Evolutionary conservation across 257 asterid genomes (phyloP).

Genomic region (Buddleja alternifolia): DNA sequence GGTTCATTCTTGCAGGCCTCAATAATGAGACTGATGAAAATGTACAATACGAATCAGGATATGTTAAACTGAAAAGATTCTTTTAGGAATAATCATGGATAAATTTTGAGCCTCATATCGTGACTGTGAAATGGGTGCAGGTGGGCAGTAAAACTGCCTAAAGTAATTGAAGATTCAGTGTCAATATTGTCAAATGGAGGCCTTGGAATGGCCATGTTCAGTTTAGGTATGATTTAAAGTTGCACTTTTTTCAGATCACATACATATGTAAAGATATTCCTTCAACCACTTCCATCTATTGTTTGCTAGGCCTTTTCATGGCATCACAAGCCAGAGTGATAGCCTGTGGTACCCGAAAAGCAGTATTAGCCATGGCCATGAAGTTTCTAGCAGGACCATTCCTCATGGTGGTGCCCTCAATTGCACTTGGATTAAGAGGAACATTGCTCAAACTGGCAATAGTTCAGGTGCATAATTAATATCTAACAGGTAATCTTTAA

Average conservation of each 20-base stretch:
- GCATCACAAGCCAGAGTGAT: slow-evolving; percentile 77
- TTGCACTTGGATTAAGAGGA: slow-evolving; percentile 70
- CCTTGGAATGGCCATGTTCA: slow-evolving; percentile 98
- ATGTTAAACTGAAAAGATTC: background rate
- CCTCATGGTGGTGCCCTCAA: slow-evolving; percentile 73
- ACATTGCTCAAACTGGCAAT: slow-evolving; percentile 68
- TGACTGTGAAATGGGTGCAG: slow-evolving; percentile 48
- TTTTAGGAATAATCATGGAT: slow-evolving; percentile 7
- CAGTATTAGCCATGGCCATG: slow-evolving; percentile 63
- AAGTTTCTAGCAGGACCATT: slow-evolving; percentile 76
- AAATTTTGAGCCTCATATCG: slow-evolving; percentile 22
- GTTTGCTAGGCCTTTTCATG: slow-evolving; percentile 78
- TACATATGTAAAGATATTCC: background rate
- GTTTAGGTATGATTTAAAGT: slow-evolving; percentile 64
- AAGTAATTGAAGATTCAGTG: slow-evolving; percentile 59
- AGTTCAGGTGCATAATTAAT: slow-evolving; percentile 61
- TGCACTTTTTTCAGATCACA: slow-evolving; percentile 23
- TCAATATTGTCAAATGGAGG: slow-evolving; percentile 82
- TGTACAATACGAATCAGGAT: background rate
- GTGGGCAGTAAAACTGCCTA: slow-evolving; percentile 65
- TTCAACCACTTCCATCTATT: slow-evolving; percentile 30
- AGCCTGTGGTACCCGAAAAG: slow-evolving; percentile 74
- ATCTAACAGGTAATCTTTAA: slow-evolving; percentile 8
- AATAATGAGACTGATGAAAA: background rate
- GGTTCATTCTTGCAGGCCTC: background rate